phyloP scores from a whole-genome alignment of 306 rosid genomes.

The Cicer arietinum region DNA sequence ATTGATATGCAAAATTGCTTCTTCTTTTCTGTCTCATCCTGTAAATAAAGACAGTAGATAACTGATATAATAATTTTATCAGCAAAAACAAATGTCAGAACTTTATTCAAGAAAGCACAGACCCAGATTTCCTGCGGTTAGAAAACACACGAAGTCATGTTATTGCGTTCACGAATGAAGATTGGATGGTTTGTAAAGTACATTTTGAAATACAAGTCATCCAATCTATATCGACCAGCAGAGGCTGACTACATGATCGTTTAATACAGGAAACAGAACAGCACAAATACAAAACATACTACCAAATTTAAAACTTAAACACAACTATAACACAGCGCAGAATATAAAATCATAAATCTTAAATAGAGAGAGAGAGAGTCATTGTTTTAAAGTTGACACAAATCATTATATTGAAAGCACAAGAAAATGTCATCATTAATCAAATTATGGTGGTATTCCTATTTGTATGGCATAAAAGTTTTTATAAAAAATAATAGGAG shows the following conservation, averaged over 20 bases:
- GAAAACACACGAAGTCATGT: not conserved
- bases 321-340: not conserved
- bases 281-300: not conserved
- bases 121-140: not conserved
- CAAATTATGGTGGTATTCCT: not conserved
- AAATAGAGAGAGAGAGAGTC: not conserved
- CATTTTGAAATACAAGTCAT: not conserved
- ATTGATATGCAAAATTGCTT: constrained; percentile 65
- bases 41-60: constrained; percentile 27
- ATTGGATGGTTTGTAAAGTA: not conserved
- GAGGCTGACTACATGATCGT: not conserved
- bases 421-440: not conserved
- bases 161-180: not conserved
- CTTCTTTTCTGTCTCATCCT: constrained; percentile 81
- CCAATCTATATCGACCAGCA: not conserved
- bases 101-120: not conserved
- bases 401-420: not conserved
- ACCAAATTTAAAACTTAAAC: not conserved
- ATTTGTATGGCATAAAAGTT: not conserved
- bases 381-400: not conserved
- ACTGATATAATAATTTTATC: constrained; percentile 1
- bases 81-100: not conserved
- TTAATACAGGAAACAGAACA: no score
- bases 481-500: not conserved
- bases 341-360: not conserved